phyloP scores from a whole-genome alignment of 768 basidiomycete genomes.

The Mycena rebaudengoi region DNA sequence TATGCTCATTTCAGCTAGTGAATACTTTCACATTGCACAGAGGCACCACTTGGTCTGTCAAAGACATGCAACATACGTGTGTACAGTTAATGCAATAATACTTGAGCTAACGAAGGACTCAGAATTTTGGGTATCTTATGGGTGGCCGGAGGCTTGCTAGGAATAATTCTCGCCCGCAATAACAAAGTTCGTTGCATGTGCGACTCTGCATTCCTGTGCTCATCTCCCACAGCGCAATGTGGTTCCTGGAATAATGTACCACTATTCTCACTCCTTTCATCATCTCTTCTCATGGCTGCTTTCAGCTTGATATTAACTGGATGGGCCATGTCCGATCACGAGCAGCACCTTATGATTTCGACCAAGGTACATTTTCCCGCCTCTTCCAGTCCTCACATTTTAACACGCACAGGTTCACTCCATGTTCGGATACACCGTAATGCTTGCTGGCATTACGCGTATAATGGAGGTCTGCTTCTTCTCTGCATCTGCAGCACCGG shows the following conservation, averaged over 20 bases:
- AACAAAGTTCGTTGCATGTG: constrained; percentile 68
- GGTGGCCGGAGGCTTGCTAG: constrained; percentile 86
- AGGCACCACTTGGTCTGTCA: constrained; percentile 82
- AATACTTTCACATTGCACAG: constrained; percentile 96
- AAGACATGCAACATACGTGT: constrained; percentile 95
- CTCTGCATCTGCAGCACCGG: constrained; percentile 32
- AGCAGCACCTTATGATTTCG: constrained; percentile 84
- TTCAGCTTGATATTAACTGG: constrained; percentile 91
- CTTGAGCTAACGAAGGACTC: neutral
- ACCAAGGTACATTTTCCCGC: constrained; percentile 62
- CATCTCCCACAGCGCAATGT: constrained; percentile 65
- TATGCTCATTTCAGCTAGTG: constrained; percentile 51
- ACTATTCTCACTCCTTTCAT: neutral
- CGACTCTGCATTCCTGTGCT: neutral
- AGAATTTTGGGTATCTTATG: constrained; percentile 81
- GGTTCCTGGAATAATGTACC: constrained; percentile 84
- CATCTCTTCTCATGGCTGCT: neutral
- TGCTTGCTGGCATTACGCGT: constrained; percentile 82
- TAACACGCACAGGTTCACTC: constrained; percentile 70
- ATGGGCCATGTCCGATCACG: constrained; percentile 93
- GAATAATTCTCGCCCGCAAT: constrained; percentile 81
- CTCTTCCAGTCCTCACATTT: neutral
- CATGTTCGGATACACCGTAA: constrained; percentile 86
- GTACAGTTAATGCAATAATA: constrained; percentile 35
- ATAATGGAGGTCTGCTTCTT: constrained; percentile 90